Percentiles rank a stretch among this genome's conserved stretches.
phyloP scores from a whole-genome alignment of 352 stramenopile species.

The Globisporangium cystogenes region DNA sequence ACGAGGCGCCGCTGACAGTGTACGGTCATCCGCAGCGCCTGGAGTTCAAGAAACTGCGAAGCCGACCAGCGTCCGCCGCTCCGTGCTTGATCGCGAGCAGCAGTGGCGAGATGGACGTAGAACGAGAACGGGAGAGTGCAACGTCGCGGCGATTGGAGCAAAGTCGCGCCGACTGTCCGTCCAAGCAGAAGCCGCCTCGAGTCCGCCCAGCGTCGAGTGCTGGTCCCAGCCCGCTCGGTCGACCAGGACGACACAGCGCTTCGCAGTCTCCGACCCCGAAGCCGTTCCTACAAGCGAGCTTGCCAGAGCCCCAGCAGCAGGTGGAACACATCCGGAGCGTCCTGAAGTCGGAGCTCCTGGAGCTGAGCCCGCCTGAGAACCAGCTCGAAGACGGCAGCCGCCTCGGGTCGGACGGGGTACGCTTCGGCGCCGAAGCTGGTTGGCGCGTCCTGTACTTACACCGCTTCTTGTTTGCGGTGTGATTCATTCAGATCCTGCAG shows the following conservation, averaged over 20 bases:
- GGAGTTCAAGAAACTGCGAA: conserved; percentile 25
- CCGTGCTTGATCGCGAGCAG: conserved; percentile 9
- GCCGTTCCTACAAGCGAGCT: not conserved
- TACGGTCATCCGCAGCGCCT: conserved; percentile 45
- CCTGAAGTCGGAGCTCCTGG: conserved; percentile 45
- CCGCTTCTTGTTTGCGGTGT: not conserved
- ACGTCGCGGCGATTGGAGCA: not conserved
- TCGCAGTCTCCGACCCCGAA: not conserved
- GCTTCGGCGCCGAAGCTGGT: conserved; percentile 3
- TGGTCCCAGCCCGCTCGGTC: conserved; percentile 4
- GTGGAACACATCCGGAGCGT: conserved; percentile 53
- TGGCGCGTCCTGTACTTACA: not conserved
- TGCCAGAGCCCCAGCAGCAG: conserved; percentile 13
- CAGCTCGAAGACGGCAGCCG: conserved; percentile 40
- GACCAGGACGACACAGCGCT: not conserved
- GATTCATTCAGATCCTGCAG: conserved; percentile 33
- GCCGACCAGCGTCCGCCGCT: conserved; percentile 20
- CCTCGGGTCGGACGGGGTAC: conserved; percentile 44
- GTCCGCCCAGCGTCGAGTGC: conserved; percentile 6
- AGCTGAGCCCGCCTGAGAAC: conserved; percentile 28
- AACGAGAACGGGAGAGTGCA: conserved; percentile 2
- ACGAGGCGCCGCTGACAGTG: conserved; percentile 34
- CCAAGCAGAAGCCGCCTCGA: not conserved
- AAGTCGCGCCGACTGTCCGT: not conserved
- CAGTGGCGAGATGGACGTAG: not conserved